These are phyloP conservation scores for Steccherinum ochraceum DNA, from an alignment of 768 basidiomycete species.

Conservation along the genomic window DNA sequence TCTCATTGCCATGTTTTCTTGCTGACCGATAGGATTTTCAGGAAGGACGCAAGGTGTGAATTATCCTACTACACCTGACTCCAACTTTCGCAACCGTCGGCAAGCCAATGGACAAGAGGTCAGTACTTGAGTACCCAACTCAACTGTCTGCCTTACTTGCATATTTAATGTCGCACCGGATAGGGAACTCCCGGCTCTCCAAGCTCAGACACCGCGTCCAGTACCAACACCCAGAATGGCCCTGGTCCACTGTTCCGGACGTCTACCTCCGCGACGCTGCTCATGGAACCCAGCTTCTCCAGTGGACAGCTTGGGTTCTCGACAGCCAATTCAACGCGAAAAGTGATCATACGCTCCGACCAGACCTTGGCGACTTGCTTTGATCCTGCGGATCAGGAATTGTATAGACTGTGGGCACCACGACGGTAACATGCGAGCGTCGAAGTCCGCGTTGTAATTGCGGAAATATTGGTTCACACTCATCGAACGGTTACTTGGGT, in stretches of 20 bases:
- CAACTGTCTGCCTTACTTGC: neutral
- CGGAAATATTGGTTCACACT: neutral
- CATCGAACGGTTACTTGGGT: neutral
- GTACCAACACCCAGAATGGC: neutral
- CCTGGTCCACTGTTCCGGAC: neutral
- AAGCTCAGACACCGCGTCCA: neutral
- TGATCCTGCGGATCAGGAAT: constrained; percentile 67
- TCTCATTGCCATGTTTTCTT: constrained; percentile 6
- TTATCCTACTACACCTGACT: constrained; percentile 11
- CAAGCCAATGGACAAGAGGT: too few species aligned
- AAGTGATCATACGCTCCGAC: constrained; percentile 53
- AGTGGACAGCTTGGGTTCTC: too few species aligned
- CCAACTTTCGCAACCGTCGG: constrained; percentile 11
- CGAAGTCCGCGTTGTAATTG: neutral
- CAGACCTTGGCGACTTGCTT: constrained; percentile 66
- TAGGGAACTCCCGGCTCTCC: neutral
- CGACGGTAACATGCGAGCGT: constrained; percentile 18
- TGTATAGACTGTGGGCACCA: constrained; percentile 75
- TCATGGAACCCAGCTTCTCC: neutral
- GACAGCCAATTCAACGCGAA: constrained; percentile 23
- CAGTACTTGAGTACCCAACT: too few species aligned
- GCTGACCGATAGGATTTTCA: too few species aligned
- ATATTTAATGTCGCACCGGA: too few species aligned
- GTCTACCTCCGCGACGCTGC: neutral
- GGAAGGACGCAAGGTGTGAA: neutral